Conservation (phyloP, 345 rosid genomes). For the Corymbia maculata region DNA sequence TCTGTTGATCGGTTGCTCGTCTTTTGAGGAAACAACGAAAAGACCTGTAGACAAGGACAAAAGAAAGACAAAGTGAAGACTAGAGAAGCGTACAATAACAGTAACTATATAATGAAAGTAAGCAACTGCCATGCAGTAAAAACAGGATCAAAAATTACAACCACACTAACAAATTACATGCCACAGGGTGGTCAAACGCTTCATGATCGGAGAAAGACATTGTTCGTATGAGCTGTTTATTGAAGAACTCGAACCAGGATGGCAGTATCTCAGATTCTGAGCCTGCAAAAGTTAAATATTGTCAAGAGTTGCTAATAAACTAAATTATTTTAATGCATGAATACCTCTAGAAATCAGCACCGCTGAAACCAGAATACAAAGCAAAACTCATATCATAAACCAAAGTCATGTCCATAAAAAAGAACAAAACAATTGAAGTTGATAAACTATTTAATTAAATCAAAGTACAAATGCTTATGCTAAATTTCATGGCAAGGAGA, state of each 20-base stretch:
- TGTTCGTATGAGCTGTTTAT: slow-evolving; percentile 63
- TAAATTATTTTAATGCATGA: not conserved
- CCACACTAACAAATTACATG: slow-evolving; percentile 48
- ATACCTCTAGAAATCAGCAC: not conserved
- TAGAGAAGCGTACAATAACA: not conserved
- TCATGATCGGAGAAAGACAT: slow-evolving; percentile 88
- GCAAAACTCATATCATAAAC: not conserved
- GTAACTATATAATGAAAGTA: not conserved
- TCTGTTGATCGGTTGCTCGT: slow-evolving; percentile 71
- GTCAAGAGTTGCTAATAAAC: not conserved
- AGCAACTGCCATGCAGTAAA: not conserved
- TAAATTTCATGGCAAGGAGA: not conserved
- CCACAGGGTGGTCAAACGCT: slow-evolving; percentile 98
- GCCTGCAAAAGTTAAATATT: slow-evolving; percentile 30
- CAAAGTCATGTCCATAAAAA: not conserved
- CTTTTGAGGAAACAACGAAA: slow-evolving; percentile 85
- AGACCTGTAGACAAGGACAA: slow-evolving; percentile 53
- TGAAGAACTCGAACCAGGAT: slow-evolving; percentile 78
- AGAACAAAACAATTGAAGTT: not conserved
- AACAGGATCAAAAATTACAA: not conserved
- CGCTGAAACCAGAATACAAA: not conserved
- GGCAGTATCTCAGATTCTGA: slow-evolving; percentile 66
- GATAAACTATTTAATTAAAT: not conserved
- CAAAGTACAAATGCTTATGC: not conserved
- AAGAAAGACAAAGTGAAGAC: not conserved